Evolutionary conservation across 2,329 filamentous ascomycete species (phyloP).

Genomic region (Myriosclerotinia curreyana): DNA sequence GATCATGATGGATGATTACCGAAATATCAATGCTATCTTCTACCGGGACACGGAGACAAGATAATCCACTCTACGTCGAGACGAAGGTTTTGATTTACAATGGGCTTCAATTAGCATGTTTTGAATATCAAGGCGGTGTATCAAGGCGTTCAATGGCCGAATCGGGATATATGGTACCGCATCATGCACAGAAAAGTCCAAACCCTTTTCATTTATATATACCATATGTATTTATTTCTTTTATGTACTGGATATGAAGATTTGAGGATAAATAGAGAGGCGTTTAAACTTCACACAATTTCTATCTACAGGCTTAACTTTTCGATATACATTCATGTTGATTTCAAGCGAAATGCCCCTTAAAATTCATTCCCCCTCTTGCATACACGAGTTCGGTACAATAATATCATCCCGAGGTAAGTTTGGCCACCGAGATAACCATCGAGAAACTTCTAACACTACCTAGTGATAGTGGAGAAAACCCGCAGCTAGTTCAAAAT

Average conservation of each 20-base stretch:
- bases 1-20: conserved; percentile 22
- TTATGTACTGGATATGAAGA: background rate
- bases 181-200: conserved; percentile 8
- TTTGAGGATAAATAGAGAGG: background rate
- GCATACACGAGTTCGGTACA: background rate
- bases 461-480: background rate
- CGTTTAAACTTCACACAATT: background rate
- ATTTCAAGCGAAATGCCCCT: conserved; percentile 10
- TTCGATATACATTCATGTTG: background rate
- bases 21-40: background rate
- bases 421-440: background rate
- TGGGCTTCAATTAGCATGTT: background rate
- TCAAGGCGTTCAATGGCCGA: background rate
- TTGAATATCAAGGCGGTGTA: background rate
- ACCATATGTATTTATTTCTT: background rate
- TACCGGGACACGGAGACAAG: background rate
- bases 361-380: background rate
- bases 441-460: conserved; percentile 4
- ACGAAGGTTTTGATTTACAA: background rate
- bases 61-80: background rate
- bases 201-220: conserved; percentile 1
- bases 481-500: background rate
- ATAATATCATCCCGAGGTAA: background rate
- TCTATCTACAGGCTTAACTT: background rate
- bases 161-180: conserved; percentile 12